A percentile compares a stretch with the other conserved stretches of the same genome.
phyloP scores from a whole-genome alignment of 192 early-diverging fungal species.

The Geranomyces variabilis region DNA sequence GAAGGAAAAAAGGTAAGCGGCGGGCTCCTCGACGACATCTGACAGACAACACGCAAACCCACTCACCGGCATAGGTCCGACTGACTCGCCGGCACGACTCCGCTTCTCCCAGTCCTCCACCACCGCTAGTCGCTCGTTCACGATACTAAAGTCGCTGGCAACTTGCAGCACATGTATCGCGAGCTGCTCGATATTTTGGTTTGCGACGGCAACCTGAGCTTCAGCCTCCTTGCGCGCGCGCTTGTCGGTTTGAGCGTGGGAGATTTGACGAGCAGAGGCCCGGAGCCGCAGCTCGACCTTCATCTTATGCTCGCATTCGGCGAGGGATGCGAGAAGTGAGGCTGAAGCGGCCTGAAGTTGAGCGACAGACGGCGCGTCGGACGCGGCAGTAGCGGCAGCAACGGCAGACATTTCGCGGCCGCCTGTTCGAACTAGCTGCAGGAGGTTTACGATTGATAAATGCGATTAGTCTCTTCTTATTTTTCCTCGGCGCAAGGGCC shows the following conservation, averaged over 20 bases:
- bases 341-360: too few relatives aligned
- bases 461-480: too few relatives aligned
- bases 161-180: slow-evolving; percentile 11
- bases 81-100: neutral
- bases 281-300: slow-evolving; percentile 23
- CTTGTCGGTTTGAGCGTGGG: slow-evolving; percentile 30
- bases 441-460: too few relatives aligned
- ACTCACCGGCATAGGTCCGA: neutral
- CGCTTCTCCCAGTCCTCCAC: slow-evolving; percentile 14
- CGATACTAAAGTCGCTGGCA: slow-evolving; percentile 9
- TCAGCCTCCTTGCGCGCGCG: slow-evolving; percentile 14
- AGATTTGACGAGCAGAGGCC: slow-evolving; percentile 11
- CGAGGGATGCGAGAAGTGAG: neutral
- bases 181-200: slow-evolving; percentile 12
- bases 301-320: slow-evolving; percentile 25
- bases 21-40: too few relatives aligned
- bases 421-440: too few relatives aligned
- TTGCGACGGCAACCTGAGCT: slow-evolving; percentile 13
- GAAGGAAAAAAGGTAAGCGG: too few relatives aligned
- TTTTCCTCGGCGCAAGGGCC: too few relatives aligned
- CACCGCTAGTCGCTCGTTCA: neutral
- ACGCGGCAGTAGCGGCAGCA: too few relatives aligned
- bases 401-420: too few relatives aligned
- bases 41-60: too few relatives aligned
- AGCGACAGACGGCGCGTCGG: too few relatives aligned